Evolutionary conservation across 1,284 basidiomycete genomes (phyloP).

Genomic region (Meripilus lineatus): DNA sequence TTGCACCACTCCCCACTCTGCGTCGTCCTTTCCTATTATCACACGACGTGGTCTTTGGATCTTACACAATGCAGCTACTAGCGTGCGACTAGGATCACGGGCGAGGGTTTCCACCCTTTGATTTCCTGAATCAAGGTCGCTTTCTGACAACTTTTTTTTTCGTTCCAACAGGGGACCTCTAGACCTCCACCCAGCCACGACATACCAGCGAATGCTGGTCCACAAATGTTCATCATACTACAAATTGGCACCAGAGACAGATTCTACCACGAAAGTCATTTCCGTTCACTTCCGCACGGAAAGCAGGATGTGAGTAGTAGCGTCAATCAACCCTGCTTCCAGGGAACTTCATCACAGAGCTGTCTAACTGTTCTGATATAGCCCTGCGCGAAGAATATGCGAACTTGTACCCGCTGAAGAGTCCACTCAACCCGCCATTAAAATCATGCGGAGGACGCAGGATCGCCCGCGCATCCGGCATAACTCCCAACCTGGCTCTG

Average conservation of each 20-base stretch:
- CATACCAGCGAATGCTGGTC: conserved; percentile 78
- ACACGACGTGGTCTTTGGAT: conserved; percentile 4
- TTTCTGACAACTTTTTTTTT: too few species aligned
- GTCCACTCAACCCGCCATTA: conserved; percentile 64
- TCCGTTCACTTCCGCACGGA: conserved; percentile 50
- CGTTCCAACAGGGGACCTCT: conserved; percentile 47
- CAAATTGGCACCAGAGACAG: conserved; percentile 61
- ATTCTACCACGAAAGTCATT: conserved; percentile 59
- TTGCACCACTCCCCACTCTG: conserved; percentile 3
- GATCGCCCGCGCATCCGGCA: conserved; percentile 40
- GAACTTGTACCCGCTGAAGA: conserved; percentile 78
- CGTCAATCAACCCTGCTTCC: conserved; percentile 1
- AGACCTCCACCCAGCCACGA: conserved; percentile 60
- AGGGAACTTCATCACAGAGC: conserved; percentile 6
- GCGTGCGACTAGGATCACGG: neutral
- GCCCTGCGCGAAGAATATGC: conserved; percentile 60
- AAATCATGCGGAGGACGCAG: conserved; percentile 72
- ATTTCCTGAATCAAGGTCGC: conserved; percentile 16
- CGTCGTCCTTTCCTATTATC: conserved; percentile 7
- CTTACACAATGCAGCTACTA: neutral
- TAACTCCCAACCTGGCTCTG: conserved; percentile 60
- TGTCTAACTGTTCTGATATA: conserved; percentile 24
- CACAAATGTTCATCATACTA: conserved; percentile 81
- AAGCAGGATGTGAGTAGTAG: conserved; percentile 61
- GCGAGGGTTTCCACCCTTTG: neutral